Base-by-base conservation (phyloP, 2,329 filamentous ascomycete species). In the Diaporthe citriasiana region DNA sequence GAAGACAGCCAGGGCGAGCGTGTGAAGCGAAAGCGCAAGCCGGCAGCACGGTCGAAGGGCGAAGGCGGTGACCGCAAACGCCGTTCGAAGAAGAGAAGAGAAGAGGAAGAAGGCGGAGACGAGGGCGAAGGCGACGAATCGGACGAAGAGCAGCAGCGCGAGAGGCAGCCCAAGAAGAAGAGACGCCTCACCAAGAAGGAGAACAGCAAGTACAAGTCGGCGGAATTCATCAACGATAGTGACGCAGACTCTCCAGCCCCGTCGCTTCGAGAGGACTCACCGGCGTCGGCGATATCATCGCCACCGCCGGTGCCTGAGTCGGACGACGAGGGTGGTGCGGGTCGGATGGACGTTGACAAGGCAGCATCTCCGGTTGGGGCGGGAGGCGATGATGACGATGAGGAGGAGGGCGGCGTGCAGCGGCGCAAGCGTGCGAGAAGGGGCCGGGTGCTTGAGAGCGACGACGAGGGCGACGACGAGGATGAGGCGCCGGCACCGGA, bases 221-320 rank as follows among this genome's bases (percentile, higher is more conserved):
- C 90, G 1, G 95, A 97, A 83, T 90, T 95, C 76, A 91, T 98
- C 38, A 93, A 94, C 57, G 93, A 96, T 76, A 94, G 92, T 75
- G 92, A 94, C 76, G 90, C 89, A 3, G 83, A 84, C 57, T 82
- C 81, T 71, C 78, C 77, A 73, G 78, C 82, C 10, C 81, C 57
- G 69, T 63, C 76, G 55, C 75, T 69, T 73, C 76, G 78, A 78
- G 74, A 76, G 72, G 73, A 80, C 78, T 30, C 78, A 71, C 53
- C 75, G 72, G 59, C 79, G n/a, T 76, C 75, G 47, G 50, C 55
- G 38, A 55, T 75, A 13, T 75, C 70, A 40, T 70, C 73, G 40
- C 75, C 71, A 78, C 25, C 73, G 72, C 70, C 71, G 50, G 59
- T 60, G 55, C 69, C 30, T 35, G 82, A 83, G 55, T 82, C 78